Percentiles rank a stretch among this genome's conserved stretches.
Evolutionary conservation across 371 early-diverging fungal species (phyloP).

Genomic region (Syncephalastrum contaminatum): DNA sequence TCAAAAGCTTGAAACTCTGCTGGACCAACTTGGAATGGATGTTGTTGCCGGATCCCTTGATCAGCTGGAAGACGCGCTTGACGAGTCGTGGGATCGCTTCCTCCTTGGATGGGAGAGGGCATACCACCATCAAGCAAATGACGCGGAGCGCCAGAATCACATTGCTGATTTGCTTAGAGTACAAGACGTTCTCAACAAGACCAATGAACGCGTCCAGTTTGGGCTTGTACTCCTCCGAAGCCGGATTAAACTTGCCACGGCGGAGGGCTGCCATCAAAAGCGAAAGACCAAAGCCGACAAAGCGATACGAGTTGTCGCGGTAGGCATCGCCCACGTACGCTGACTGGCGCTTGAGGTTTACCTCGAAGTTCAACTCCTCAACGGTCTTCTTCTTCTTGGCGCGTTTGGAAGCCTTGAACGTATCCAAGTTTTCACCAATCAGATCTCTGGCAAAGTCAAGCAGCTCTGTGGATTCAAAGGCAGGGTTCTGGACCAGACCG

Average conservation of each 20-base stretch:
- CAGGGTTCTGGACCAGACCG: conserved; percentile 78
- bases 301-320: conserved; percentile 80
- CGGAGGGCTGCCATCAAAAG: conserved; percentile 69
- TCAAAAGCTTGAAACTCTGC: conserved; percentile 76
- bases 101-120: conserved; percentile 70
- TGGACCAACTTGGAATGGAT: conserved; percentile 71
- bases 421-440: conserved; percentile 78
- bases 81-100: conserved; percentile 70
- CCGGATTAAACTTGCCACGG: conserved; percentile 64
- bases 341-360: conserved; percentile 67
- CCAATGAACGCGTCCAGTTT: conserved; percentile 82
- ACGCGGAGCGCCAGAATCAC: conserved; percentile 69
- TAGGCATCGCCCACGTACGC: conserved; percentile 60
- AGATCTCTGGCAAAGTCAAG: conserved; percentile 81
- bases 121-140: conserved; percentile 61
- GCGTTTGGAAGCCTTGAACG: conserved; percentile 47
- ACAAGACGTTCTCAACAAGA: conserved; percentile 77
- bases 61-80: conserved; percentile 71
- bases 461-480: conserved; percentile 64
- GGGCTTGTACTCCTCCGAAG: conserved; percentile 49
- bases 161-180: conserved; percentile 75
- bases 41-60: conserved; percentile 65
- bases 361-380: conserved; percentile 64
- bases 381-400: conserved; percentile 48
- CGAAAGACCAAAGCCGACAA: conserved; percentile 90